Evolutionary conservation across 192 early-diverging fungal genomes (phyloP), one percentile per base, ranked within the genome.

Genomic region (Coemansia sp.): DNA sequence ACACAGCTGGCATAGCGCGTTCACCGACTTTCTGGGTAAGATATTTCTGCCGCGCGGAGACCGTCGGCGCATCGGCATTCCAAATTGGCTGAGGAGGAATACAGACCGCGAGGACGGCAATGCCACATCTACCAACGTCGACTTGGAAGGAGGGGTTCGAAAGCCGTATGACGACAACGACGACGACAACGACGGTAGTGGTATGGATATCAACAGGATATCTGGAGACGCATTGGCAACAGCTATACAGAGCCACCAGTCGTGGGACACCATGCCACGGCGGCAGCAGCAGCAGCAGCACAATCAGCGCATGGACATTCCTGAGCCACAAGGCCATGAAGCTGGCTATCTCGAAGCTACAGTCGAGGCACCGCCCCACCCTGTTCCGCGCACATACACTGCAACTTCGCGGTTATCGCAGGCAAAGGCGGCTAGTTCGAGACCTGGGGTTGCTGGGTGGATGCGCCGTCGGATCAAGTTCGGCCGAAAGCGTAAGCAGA

Each of bases 21-120:
- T 69, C 11, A 75, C 62, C 0, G 77, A 69, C 46, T 54, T 80
- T 23, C 13, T 71, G 14, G 63, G 66, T 20, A 69, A 60, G 14
- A 15, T 75, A 11, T 69, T 80, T 49, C 17, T 80, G 11, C 67
- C 77, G 33, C 62, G 56, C 20, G 42, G 59, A 13, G 60, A 63
- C 33, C 77, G 73, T 15, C 43, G 56, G 54, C 77, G 73, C 48
- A 65, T 69, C n/a, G 77, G 77, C 4, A 61, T 80, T 56, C 77
- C 77, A 33, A 65, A 46, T 22, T 80, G 77, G 77, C 63, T 75
- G 59, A 69, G 66, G 15, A 65, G 38, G 8, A 59, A 45, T 7
- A 40, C 71, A 17, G 71, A 74, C 10, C 50, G 52, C 3, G 62
- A 68, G 14, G 65, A 61, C 1, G 19, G 36, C 4, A 38, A 25